These are phyloP conservation scores for Lenwebbia sp. DNA, from an alignment of 345 rosid species.

Conservation along the genomic window DNA sequence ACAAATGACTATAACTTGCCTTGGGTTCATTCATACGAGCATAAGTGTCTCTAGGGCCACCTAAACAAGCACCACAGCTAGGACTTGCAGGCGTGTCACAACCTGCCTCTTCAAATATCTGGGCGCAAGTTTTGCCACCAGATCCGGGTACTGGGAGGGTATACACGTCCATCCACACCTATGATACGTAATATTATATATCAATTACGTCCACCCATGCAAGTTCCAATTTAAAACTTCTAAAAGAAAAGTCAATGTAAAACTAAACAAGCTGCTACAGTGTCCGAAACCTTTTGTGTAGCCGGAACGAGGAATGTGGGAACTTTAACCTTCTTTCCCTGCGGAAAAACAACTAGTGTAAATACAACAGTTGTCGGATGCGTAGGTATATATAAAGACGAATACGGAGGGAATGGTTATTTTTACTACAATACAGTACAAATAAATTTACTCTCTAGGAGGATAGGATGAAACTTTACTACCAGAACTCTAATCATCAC, in stretches of 20 bases:
- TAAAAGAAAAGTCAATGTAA: neutral
- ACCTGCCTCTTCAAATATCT: slow-evolving; percentile 97
- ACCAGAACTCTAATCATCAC: neutral
- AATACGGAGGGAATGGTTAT: neutral
- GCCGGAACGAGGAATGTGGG: slow-evolving; percentile 98
- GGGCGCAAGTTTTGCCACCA: slow-evolving; percentile 93
- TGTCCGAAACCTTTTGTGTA: slow-evolving; percentile 60
- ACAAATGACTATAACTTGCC: slow-evolving; percentile 21
- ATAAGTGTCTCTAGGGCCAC: slow-evolving; percentile 92
- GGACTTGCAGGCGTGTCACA: slow-evolving; percentile 97
- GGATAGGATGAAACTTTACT: neutral
- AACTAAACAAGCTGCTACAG: neutral
- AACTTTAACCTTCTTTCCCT: slow-evolving; percentile 88
- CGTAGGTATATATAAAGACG: neutral
- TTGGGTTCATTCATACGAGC: slow-evolving; percentile 86
- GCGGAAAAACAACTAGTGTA: slow-evolving; percentile 5
- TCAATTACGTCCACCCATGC: neutral
- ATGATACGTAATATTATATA: neutral
- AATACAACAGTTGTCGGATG: neutral
- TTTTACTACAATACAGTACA: neutral
- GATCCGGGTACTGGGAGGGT: slow-evolving; percentile 87
- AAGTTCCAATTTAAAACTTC: neutral
- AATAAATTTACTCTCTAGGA: neutral
- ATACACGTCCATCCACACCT: slow-evolving; percentile 95
- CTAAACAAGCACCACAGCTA: slow-evolving; percentile 96